These are phyloP conservation scores for Plenodomus biglobosus DNA, from an alignment of 2,329 filamentous ascomycete genomes.

Conservation along the genomic window DNA sequence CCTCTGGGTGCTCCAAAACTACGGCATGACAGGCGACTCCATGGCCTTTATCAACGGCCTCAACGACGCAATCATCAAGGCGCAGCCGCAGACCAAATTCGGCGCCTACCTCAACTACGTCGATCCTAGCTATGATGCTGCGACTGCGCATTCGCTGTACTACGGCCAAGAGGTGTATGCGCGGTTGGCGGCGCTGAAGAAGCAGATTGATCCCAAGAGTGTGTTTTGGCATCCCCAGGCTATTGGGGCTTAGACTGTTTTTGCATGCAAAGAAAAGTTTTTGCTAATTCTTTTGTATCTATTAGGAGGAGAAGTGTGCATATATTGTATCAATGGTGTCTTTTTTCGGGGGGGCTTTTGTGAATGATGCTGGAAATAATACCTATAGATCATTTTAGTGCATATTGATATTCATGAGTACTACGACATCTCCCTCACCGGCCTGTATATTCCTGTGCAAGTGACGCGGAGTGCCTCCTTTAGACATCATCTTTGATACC, in stretches of 20 bases:
- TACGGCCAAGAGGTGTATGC: slow-evolving; percentile 46
- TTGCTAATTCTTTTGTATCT: not conserved
- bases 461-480: no score
- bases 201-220: slow-evolving; percentile 44
- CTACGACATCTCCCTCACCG: no score
- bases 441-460: no score
- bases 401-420: no score
- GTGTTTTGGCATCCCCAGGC: slow-evolving; percentile 46
- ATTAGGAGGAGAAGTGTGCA: no score
- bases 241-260: slow-evolving; percentile 25
- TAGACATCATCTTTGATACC: no score
- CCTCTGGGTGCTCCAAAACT: slow-evolving; percentile 45
- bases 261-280: no score
- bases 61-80: slow-evolving; percentile 44
- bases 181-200: slow-evolving; percentile 44
- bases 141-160: slow-evolving; percentile 54
- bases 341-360: no score
- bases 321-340: no score
- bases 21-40: slow-evolving; percentile 25
- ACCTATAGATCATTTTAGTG: no score
- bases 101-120: slow-evolving; percentile 59
- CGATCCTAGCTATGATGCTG: slow-evolving; percentile 52
- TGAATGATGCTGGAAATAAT: no score
- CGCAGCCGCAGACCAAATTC: slow-evolving; percentile 46
- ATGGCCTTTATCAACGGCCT: slow-evolving; percentile 48